phyloP scores from a whole-genome alignment of 441 rosid species.

The Erysimum cheiri region DNA sequence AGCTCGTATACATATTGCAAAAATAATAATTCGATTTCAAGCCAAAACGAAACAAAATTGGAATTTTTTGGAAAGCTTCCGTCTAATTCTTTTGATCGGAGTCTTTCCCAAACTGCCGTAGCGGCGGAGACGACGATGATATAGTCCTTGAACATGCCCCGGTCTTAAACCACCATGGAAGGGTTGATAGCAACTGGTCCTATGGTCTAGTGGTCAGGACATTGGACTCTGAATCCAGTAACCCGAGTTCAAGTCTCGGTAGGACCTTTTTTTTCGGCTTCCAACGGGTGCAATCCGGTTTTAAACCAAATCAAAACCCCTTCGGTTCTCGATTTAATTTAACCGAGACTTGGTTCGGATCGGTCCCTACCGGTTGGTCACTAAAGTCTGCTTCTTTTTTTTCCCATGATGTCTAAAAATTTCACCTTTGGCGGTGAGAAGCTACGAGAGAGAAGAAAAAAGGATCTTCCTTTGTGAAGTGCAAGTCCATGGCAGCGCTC shows the following conservation, averaged over 20 bases:
- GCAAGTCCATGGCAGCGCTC: slow-evolving; percentile 36
- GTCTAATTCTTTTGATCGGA: slow-evolving; percentile 42
- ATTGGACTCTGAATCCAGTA: slow-evolving; percentile 48
- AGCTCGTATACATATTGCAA: slow-evolving; percentile 48
- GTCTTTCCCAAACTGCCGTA: slow-evolving; percentile 12
- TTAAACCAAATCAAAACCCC: not conserved
- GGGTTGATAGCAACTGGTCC: not conserved
- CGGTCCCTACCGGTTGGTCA: not conserved
- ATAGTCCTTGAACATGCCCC: not conserved
- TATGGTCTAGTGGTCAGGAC: slow-evolving; percentile 54
- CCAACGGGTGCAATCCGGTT: not conserved
- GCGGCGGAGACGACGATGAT: slow-evolving; percentile 6
- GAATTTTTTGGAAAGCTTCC: slow-evolving; percentile 28
- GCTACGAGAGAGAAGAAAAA: slow-evolving; percentile 4
- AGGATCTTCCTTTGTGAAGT: slow-evolving; percentile 15
- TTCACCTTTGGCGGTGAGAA: slow-evolving; percentile 29
- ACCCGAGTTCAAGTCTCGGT: slow-evolving; percentile 47
- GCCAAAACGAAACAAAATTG: slow-evolving; percentile 60
- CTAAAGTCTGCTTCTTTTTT: not conserved
- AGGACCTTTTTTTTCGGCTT: slow-evolving; percentile 31
- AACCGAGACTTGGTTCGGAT: slow-evolving; percentile 2
- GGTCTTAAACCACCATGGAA: not conserved
- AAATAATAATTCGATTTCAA: slow-evolving; percentile 52
- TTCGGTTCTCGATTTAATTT: not conserved
- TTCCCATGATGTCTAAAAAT: not conserved